Evolutionary conservation across 2,329 filamentous ascomycete species (phyloP), one percentile per base, ranked within the genome.

Genomic region (Penicillium sp.): DNA sequence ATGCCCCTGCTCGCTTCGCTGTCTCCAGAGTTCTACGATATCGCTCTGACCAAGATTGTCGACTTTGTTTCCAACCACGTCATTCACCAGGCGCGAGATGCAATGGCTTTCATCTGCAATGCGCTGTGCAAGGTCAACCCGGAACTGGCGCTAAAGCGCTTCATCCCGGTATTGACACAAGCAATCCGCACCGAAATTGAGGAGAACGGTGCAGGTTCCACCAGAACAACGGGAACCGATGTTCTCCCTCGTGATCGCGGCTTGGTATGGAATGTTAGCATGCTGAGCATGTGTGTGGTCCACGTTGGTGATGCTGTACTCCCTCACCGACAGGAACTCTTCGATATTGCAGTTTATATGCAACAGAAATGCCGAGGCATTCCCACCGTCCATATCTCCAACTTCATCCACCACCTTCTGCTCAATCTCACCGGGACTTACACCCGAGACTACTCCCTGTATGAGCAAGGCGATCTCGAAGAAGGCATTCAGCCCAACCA

Each of bases 81-180:
- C 33, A 91, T 98, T 13, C 90, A 98, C 57, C 93, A 97, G 67
- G 91, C 93, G 37, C 78, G 91, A 51, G 93, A 98, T 73, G 91
- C 93, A 6, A 96, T 98, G 86, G 93, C 94, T 1, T 98, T 95
- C 77, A 97, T 97, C 38, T 87, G 91, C 68, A 97, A 96, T 65
- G 87, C 88, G 0, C 76, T 98, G 16, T 95, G 93, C 75, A 97
- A 97, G 68, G 88, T 94, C 53, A 87, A 94, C 54, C 90, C 94
- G 0, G 83, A 91, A 62, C 96, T 96, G 70, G 89, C 93, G 0
- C 74, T 98, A 35, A 93, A 90, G 61, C 81, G 88, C 10, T 86
- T 98, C 39, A 77, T 98, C 20, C 93, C 93, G 1, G 88, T 95
- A 72, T 75, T 97, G 37, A 85, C 94, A 35, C 79, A 87, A 61